Evolutionary conservation across 2,329 filamentous ascomycete species (phyloP).

Genomic region (Fusarium globosum): DNA sequence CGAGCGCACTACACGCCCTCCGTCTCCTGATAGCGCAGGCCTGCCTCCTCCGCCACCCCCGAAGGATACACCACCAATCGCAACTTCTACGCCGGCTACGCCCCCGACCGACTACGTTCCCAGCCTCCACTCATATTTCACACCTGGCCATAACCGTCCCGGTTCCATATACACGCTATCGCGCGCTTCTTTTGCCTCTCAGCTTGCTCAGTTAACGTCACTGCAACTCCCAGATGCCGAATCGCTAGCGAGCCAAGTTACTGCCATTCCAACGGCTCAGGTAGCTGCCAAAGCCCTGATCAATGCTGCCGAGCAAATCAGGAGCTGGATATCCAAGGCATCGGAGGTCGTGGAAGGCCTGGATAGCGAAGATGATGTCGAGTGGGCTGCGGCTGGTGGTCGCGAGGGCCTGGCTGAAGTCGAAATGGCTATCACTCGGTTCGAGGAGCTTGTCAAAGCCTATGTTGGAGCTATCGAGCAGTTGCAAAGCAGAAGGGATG

Average conservation of each 20-base stretch:
- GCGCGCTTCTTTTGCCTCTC: slow-evolving; percentile 90
- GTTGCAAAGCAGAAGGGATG: slow-evolving; percentile 82
- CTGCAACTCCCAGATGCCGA: slow-evolving; percentile 88
- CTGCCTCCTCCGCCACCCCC: slow-evolving; percentile 55
- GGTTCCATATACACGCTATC: slow-evolving; percentile 95
- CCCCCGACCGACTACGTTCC: slow-evolving; percentile 58
- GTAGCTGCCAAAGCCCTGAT: slow-evolving; percentile 86
- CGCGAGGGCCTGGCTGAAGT: slow-evolving; percentile 81
- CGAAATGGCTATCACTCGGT: slow-evolving; percentile 80
- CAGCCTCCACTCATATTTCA: slow-evolving; percentile 72
- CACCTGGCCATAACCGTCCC: slow-evolving; percentile 73
- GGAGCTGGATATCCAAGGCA: slow-evolving; percentile 93
- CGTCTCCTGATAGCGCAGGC: slow-evolving; percentile 51
- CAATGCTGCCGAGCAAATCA: slow-evolving; percentile 90
- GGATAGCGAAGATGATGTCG: slow-evolving; percentile 95
- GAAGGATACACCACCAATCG: slow-evolving; percentile 54
- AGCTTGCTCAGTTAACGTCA: slow-evolving; percentile 90
- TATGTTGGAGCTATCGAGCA: slow-evolving; percentile 96
- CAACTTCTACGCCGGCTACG: slow-evolving; percentile 43
- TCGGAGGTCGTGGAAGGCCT: slow-evolving; percentile 88
- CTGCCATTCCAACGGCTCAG: slow-evolving; percentile 84
- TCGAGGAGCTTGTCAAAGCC: slow-evolving; percentile 89
- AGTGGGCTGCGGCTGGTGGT: slow-evolving; percentile 93
- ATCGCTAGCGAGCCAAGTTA: slow-evolving; percentile 83
- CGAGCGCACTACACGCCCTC: slow-evolving; percentile 59